Conservation (phyloP, 1,139 yeast species). For the Arxiozyma bovina region DNA sequence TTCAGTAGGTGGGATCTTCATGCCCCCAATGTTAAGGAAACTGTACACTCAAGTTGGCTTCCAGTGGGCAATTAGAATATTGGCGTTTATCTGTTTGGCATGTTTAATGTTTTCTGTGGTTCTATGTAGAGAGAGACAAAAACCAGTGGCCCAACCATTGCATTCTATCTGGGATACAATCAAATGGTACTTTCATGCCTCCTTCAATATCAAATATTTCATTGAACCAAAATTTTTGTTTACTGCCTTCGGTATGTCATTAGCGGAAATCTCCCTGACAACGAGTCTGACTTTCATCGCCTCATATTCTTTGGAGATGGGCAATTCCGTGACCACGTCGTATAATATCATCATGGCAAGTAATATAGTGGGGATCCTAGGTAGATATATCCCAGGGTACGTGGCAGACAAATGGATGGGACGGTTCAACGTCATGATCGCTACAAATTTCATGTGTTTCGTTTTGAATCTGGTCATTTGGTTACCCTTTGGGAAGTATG, state of each 20-base stretch:
- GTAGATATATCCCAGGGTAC: constrained; percentile 49
- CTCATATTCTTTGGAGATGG: constrained; percentile 30
- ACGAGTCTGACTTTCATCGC: constrained; percentile 32
- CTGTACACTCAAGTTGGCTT: constrained; percentile 48
- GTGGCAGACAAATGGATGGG: constrained; percentile 49
- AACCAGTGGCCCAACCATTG: constrained; percentile 21
- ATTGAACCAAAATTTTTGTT: constrained; percentile 36
- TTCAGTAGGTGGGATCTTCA: constrained; percentile 51
- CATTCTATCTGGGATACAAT: constrained; percentile 16
- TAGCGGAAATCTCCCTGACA: constrained; percentile 49
- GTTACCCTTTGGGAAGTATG: constrained; percentile 32
- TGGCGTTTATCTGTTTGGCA: constrained; percentile 42
- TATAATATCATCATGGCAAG: constrained; percentile 46
- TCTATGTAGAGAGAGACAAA: constrained; percentile 42
- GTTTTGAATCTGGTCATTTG: constrained; percentile 30
- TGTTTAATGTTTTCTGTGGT: constrained; percentile 36
- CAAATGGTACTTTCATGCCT: constrained; percentile 24
- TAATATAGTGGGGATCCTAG: constrained; percentile 53
- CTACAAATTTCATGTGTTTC: constrained; percentile 37
- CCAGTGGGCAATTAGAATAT: constrained; percentile 52
- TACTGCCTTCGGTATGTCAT: constrained; percentile 37
- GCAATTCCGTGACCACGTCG: constrained; percentile 44
- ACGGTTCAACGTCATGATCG: constrained; percentile 45
- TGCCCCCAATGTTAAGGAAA: constrained; percentile 50
- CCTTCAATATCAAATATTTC: constrained; percentile 32